Evolutionary conservation across 2,329 filamentous ascomycete species (phyloP).

Genomic region (Tolypocladium guangdongense): DNA sequence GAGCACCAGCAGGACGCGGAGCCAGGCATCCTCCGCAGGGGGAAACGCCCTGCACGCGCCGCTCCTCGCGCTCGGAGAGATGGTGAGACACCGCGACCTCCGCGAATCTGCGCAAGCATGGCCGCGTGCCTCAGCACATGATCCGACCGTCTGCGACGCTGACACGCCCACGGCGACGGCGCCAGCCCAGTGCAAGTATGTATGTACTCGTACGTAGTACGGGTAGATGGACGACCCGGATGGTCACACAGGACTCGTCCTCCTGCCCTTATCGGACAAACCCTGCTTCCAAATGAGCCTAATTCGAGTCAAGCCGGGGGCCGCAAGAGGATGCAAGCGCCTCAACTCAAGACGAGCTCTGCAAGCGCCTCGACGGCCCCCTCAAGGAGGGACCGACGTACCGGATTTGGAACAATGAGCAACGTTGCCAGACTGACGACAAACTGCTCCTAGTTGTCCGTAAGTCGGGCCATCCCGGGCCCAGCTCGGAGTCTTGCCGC

Average conservation of each 20-base stretch:
- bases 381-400: neutral
- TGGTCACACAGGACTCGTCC: neutral
- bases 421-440: slow-evolving; percentile 4
- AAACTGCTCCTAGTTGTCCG: neutral
- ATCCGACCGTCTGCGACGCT: neutral
- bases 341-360: neutral
- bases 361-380: neutral
- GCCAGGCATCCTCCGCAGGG: neutral
- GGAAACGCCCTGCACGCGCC: neutral
- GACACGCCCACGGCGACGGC: neutral
- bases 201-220: neutral
- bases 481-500: neutral
- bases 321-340: neutral
- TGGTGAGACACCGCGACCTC: neutral
- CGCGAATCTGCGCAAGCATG: neutral
- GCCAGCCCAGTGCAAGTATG: neutral
- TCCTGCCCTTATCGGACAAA: slow-evolving; percentile 1
- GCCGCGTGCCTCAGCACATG: neutral
- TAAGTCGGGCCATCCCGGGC: too few species aligned
- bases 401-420: neutral
- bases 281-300: neutral
- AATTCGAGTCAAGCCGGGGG: neutral
- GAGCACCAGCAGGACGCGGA: neutral
- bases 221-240: neutral
- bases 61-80: neutral